A percentile compares a stretch with the other conserved stretches of the same genome.
phyloP scores from a whole-genome alignment of 2,329 filamentous ascomycete species.

The Trichophyton mentagrophytes region DNA sequence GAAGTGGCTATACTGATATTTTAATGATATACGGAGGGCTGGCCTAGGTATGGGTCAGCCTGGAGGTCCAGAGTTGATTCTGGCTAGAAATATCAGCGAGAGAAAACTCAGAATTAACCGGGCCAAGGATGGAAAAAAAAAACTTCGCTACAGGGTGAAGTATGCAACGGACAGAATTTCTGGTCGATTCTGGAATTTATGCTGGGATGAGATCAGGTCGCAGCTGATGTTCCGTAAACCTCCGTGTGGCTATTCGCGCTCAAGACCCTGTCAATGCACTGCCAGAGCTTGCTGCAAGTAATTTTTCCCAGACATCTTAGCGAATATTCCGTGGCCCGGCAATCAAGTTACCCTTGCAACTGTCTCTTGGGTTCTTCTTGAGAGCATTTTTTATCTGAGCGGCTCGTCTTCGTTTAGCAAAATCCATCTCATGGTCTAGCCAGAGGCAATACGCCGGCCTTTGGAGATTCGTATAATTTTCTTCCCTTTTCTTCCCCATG shows the following conservation, averaged over 20 bases:
- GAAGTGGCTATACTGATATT: neutral
- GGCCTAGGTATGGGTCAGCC: neutral
- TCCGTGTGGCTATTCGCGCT: neutral
- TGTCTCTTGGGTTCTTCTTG: neutral
- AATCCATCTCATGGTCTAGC: neutral
- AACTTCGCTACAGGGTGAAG: neutral
- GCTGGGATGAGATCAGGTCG: neutral
- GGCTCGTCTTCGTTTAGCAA: neutral
- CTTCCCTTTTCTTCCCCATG: neutral
- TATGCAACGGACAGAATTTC: neutral
- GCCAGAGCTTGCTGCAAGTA: neutral
- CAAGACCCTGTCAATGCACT: neutral
- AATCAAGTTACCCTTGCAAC: neutral
- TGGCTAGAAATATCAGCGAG: neutral
- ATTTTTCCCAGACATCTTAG: neutral
- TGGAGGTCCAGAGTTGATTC: neutral
- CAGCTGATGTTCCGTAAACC: neutral
- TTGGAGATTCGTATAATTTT: neutral
- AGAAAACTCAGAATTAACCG: neutral
- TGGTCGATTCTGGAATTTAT: neutral
- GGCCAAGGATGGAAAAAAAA: neutral
- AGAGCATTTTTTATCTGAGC: neutral
- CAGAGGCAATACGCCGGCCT: neutral
- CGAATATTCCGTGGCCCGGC: neutral
- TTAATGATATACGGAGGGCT: neutral